A percentile compares a stretch with the other conserved stretches of the same genome.
Evolutionary conservation across 1,139 yeast genomes (phyloP).

Genomic region (Zygosaccharomyces pseudobailii): DNA sequence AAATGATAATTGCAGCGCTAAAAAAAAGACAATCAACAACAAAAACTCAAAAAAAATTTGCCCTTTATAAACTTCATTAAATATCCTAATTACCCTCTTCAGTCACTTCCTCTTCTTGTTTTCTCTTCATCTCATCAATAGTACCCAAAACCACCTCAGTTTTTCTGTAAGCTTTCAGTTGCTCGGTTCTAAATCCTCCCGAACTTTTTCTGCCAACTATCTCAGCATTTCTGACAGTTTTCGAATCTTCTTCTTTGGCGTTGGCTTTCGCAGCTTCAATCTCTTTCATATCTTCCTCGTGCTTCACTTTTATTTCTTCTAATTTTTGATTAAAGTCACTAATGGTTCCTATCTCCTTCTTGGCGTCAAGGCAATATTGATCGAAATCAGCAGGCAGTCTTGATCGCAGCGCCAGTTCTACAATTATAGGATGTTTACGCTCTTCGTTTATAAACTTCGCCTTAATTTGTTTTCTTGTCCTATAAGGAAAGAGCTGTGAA

Average conservation of each 20-base stretch:
- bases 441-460: slow-evolving; percentile 84
- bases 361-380: slow-evolving; percentile 43
- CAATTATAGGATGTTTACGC: slow-evolving; percentile 64
- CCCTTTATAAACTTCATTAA: not conserved
- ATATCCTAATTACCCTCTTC: slow-evolving; percentile 4
- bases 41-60: not conserved
- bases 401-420: slow-evolving; percentile 70
- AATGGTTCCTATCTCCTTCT: slow-evolving; percentile 34
- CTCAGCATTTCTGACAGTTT: slow-evolving; percentile 22
- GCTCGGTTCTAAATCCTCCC: slow-evolving; percentile 44
- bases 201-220: slow-evolving; percentile 24
- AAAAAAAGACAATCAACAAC: not conserved
- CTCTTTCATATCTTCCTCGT: slow-evolving; percentile 37
- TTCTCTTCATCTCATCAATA: slow-evolving; percentile 44
- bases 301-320: slow-evolving; percentile 34
- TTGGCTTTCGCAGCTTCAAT: slow-evolving; percentile 37
- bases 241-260: slow-evolving; percentile 40
- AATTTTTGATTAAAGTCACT: slow-evolving; percentile 38
- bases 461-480: slow-evolving; percentile 83
- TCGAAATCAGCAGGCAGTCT: slow-evolving; percentile 62
- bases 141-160: slow-evolving; percentile 68
- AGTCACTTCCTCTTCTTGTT: slow-evolving; percentile 26
- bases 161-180: slow-evolving; percentile 51
- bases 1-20: not conserved
- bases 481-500: slow-evolving; percentile 80